Evolutionary conservation across 2,329 filamentous ascomycete species (phyloP), one percentile per base, ranked within the genome.

Genomic region (Endoconidiophora laricicola): DNA sequence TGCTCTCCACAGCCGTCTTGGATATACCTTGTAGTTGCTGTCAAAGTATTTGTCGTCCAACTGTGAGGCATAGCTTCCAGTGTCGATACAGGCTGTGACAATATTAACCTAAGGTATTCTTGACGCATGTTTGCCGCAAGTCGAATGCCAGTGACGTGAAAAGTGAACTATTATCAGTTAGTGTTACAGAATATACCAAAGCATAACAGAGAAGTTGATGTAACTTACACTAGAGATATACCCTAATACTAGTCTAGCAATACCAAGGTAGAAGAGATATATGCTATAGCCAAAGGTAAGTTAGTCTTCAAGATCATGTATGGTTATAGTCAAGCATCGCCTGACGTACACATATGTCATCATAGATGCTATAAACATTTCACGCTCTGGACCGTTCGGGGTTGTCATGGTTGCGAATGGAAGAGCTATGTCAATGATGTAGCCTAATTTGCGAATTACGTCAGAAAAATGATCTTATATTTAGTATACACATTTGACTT

Each of bases 1-100:
- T 70, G 69, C 55, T 75, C 71, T 0, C 71, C 74, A n/a, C 75
- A 68, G 16, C 70, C 72, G 23, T 71, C 62, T 51, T 76, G 73
- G 9, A 76, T 65, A 0, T 67, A 68, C 54, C 74, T 75, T 29
- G 71, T 66, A 0, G 69, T 68, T 0, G 67, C 66, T 0, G 71
- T 75, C 55, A 76, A 72, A 1, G 70, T 67, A 39, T 68, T 69
- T 0, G 69, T 67, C n/a, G 72, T 69, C 14, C 67, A 66, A 14
- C 72, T 72, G 0, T 69, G 60, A 1, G 71, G 70, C 22, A 73
- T 60, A 16, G 67, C 64, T 50, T 73, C 72, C 14, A 76, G 62
- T 6, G 64, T 65, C 52, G 66, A 67, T 45, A 75, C 64, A 0
- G 70, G 68, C 40, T 72, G 71, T 2, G 60, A 57, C 53, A 76